Percentiles rank a stretch among this genome's conserved stretches.
These are phyloP conservation scores for Copromyces sp. DNA, from an alignment of 495 filamentous ascomycete species.

Conservation along the genomic window DNA sequence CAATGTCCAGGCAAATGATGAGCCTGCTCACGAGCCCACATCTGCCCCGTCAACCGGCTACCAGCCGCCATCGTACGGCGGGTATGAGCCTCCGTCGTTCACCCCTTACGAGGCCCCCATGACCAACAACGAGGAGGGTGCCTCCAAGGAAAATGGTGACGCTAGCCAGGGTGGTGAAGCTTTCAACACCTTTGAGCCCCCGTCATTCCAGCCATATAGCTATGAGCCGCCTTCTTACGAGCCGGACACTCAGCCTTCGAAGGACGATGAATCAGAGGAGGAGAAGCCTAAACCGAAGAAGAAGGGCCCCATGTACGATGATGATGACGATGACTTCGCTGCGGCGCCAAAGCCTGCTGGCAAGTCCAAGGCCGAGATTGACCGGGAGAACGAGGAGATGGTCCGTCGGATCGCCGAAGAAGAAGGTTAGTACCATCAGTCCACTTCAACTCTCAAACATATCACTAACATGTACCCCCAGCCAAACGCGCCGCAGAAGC, in stretches of 20 bases:
- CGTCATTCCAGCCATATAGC: slow-evolving; percentile 38
- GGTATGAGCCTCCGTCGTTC: slow-evolving; percentile 30
- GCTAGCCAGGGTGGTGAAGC: slow-evolving; percentile 8
- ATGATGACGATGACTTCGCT: slow-evolving; percentile 53
- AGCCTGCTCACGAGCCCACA: slow-evolving; percentile 4
- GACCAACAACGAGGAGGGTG: slow-evolving; percentile 17
- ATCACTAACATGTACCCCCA: slow-evolving; percentile 15
- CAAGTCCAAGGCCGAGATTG: slow-evolving; percentile 48
- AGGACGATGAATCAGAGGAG: slow-evolving; percentile 30
- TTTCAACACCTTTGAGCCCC: slow-evolving; percentile 36
- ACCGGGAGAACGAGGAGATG: slow-evolving; percentile 60
- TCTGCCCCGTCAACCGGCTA: slow-evolving; percentile 20
- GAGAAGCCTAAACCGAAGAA: slow-evolving; percentile 51
- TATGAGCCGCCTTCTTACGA: slow-evolving; percentile 49
- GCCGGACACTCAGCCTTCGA: slow-evolving; percentile 35
- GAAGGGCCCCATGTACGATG: slow-evolving; percentile 72
- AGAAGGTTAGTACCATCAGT: slow-evolving; percentile 48
- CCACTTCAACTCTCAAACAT: background rate
- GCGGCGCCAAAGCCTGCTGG: slow-evolving; percentile 20
- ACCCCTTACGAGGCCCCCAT: slow-evolving; percentile 22
- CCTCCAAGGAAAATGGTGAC: background rate
- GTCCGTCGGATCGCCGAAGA: slow-evolving; percentile 78
- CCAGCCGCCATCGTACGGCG: slow-evolving; percentile 33
- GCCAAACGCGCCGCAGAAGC: slow-evolving; percentile 32
- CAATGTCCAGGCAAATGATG: background rate